Evolutionary conservation across 1,139 yeast genomes (phyloP), one percentile per base, ranked within the genome.

Genomic region (Suhomyces yuchorum): DNA sequence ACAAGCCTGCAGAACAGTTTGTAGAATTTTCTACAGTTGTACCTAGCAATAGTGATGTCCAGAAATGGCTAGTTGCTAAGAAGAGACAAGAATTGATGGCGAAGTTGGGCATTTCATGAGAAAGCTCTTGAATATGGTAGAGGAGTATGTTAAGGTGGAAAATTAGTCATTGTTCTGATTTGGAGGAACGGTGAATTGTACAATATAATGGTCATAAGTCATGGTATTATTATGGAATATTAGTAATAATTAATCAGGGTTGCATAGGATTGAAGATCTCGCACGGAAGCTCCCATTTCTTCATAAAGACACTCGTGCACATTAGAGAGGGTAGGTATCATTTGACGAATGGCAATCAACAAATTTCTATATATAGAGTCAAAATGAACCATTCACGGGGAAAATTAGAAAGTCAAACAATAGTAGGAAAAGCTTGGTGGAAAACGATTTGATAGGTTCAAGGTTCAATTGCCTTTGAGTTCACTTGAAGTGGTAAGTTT

Each of bases 51-150:
- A 61, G 61, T 34, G 74, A 78, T 12, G 74, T 84, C 9, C 77
- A 76, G 44, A 55, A 63, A 42, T 73, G 75, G 66, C 57, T 84
- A 7, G 73, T 85, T 26, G 75, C 77, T 6, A 67, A 69, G 49
- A 71, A 71, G 52, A 75, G 73, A 54, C 63, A 71, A 52, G 77
- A 77, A 53, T 59, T 84, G 19, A 61, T 76, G 34, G 61, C 63
- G 12, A 70, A 58, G 55, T 57, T 75, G 40, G 66, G 61, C 4
- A 35, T 20, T 17, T 35, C 38, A 20, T 35, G 4, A 35, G n/a
- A 9, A 23, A n/a, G n/a, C n/a, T n/a, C n/a, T n/a, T n/a, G n/a
- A n/a, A n/a, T n/a, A n/a, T n/a, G n/a, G n/a, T n/a, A 23, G 9
- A 23, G 8, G 26, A 23, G 9, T 23, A 3, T 23, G 8, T 9